A percentile compares a stretch with the other conserved stretches of the same genome.
Conservation (phyloP, 1,284 basidiomycete genomes). For the Pulveroboletus sp. region DNA sequence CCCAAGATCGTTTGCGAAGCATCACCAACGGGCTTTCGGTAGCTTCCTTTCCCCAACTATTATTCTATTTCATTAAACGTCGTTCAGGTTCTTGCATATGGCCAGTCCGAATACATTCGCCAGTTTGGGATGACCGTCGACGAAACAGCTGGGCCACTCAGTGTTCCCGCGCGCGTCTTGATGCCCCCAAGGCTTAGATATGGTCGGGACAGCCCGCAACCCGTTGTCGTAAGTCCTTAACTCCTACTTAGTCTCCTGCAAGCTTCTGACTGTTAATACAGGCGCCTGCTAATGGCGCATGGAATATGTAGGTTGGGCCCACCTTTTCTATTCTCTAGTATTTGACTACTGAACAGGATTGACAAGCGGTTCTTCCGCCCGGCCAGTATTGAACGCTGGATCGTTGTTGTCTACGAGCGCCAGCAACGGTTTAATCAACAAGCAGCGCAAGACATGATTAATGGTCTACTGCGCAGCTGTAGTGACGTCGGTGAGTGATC, state of each 20-base stretch:
- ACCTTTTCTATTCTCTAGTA: neutral
- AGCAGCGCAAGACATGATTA: slow-evolving; percentile 47
- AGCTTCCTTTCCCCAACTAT: slow-evolving; percentile 8
- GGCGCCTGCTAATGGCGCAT: slow-evolving; percentile 59
- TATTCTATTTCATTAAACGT: neutral
- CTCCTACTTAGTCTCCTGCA: neutral
- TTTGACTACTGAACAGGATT: slow-evolving; percentile 40
- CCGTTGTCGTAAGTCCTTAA: slow-evolving; percentile 45
- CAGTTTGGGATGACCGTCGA: slow-evolving; percentile 63
- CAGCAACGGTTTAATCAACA: slow-evolving; percentile 46
- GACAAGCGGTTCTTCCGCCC: slow-evolving; percentile 62
- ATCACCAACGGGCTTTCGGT: slow-evolving; percentile 56
- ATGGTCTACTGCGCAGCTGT: slow-evolving; percentile 45
- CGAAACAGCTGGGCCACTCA: slow-evolving; percentile 44
- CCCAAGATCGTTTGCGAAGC: slow-evolving; percentile 54
- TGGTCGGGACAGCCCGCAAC: slow-evolving; percentile 46
- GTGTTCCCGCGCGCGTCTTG: slow-evolving; percentile 57
- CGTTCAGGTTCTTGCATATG: slow-evolving; percentile 58
- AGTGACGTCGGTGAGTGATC: slow-evolving; percentile 50
- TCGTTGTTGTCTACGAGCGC: slow-evolving; percentile 61
- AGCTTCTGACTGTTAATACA: slow-evolving; percentile 22
- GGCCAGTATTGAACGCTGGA: slow-evolving; percentile 50
- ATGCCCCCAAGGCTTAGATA: slow-evolving; percentile 61
- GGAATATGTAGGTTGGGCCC: slow-evolving; percentile 55
- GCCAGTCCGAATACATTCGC: slow-evolving; percentile 68